phyloP scores from a whole-genome alignment of 192 early-diverging fungal genomes.

The Phlyctochytrium planicorne region DNA sequence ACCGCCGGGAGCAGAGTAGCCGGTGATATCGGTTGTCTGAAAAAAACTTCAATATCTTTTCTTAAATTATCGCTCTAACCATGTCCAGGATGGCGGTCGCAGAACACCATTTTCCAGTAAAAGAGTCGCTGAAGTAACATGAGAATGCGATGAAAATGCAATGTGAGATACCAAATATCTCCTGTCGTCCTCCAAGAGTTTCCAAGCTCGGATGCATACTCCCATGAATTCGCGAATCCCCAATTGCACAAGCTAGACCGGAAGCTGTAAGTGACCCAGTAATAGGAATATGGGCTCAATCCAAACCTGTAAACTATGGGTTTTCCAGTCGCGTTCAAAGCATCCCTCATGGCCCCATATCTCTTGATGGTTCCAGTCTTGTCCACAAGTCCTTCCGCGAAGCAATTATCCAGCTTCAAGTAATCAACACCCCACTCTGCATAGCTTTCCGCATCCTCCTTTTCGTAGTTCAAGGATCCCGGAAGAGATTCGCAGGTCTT shows the following conservation, averaged over 20 bases:
- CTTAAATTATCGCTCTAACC: too few relatives aligned
- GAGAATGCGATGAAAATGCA: background rate
- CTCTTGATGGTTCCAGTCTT: conserved; percentile 19
- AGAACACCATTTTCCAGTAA: conserved; percentile 22
- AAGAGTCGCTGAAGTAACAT: conserved; percentile 7
- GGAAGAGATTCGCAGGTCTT: conserved; percentile 52
- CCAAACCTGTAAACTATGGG: conserved; percentile 38
- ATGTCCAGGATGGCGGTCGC: conserved; percentile 36
- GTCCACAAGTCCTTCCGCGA: conserved; percentile 33
- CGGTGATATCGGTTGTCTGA: conserved; percentile 10
- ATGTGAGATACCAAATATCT: conserved; percentile 28
- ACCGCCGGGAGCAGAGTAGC: conserved; percentile 41
- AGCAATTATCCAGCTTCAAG: conserved; percentile 64
- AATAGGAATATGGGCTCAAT: too few relatives aligned
- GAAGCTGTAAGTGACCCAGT: too few relatives aligned
- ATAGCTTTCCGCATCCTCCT: conserved; percentile 46
- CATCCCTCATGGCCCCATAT: conserved; percentile 40
- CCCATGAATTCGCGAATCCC: conserved; percentile 48
- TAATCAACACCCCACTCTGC: conserved; percentile 60
- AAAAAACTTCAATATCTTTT: too few relatives aligned
- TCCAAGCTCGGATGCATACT: conserved; percentile 33
- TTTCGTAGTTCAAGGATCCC: conserved; percentile 48
- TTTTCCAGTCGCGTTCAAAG: conserved; percentile 45
- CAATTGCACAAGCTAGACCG: conserved; percentile 40
- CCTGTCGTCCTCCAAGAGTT: conserved; percentile 42